phyloP scores from a whole-genome alignment of 2,329 filamentous ascomycete species.

The Cladophialophora psammophila region DNA sequence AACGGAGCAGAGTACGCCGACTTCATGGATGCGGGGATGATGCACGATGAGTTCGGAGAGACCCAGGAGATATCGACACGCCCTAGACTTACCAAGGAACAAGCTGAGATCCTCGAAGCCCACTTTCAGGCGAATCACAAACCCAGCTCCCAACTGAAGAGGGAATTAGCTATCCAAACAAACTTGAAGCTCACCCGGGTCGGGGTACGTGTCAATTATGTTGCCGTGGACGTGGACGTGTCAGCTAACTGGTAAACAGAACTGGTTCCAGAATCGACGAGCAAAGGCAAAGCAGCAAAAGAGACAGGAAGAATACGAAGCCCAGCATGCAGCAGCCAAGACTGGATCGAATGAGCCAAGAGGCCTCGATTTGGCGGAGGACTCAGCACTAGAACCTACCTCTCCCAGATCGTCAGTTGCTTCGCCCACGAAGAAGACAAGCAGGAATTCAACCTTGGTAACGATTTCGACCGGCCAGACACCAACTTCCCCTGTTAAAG shows the following conservation, averaged over 20 bases:
- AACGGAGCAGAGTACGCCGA: constrained; percentile 50
- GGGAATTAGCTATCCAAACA: constrained; percentile 57
- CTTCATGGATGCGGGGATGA: constrained; percentile 50
- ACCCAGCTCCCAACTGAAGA: constrained; percentile 59
- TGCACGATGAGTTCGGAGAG: constrained; percentile 55
- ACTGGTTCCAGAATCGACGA: constrained; percentile 62
- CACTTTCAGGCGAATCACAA: constrained; percentile 60
- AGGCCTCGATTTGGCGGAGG: constrained; percentile 9
- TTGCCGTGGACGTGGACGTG: not conserved
- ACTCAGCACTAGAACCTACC: constrained; percentile 42
- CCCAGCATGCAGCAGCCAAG: constrained; percentile 26
- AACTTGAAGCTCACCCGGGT: constrained; percentile 58
- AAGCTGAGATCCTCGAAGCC: constrained; percentile 58
- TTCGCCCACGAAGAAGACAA: constrained; percentile 46
- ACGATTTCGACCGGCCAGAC: constrained; percentile 4
- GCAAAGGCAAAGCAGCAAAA: constrained; percentile 61
- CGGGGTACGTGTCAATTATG: constrained; percentile 47
- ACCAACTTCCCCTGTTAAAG: constrained; percentile 22
- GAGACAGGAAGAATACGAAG: constrained; percentile 57
- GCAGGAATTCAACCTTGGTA: constrained; percentile 35
- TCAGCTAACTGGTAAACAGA: constrained; percentile 46
- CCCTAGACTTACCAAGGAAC: constrained; percentile 60
- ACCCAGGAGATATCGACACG: constrained; percentile 57
- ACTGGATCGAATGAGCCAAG: constrained; percentile 19
- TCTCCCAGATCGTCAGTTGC: constrained; percentile 40